A percentile compares a stretch with the other conserved stretches of the same genome.
Conservation (phyloP, 345 rosid genomes). For the Citrus maxima region DNA sequence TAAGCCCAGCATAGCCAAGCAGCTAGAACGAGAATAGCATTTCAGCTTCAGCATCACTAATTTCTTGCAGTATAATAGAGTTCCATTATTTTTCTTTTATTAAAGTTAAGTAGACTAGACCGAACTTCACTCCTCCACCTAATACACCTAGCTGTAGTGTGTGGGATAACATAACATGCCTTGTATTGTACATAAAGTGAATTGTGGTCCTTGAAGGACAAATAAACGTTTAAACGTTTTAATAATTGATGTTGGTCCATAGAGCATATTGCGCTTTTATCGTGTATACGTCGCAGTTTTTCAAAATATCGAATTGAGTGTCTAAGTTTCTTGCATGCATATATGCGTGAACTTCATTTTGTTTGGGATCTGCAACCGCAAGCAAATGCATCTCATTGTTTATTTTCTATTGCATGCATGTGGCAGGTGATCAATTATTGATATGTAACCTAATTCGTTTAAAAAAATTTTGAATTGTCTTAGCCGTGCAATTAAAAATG, state of each 20-base stretch:
- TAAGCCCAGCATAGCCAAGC: not conserved
- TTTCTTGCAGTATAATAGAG: not conserved
- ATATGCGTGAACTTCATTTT: too few species aligned
- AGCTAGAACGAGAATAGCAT: not conserved
- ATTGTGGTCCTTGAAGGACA: not conserved
- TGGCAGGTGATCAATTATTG: not conserved
- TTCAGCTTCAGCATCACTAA: not conserved
- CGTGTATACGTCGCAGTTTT: not conserved
- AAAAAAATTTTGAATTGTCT: too few species aligned
- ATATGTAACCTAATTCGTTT: not conserved
- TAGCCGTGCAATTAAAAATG: not conserved
- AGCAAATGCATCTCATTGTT: too few species aligned
- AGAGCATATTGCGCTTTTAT: not conserved
- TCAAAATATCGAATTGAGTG: too few species aligned
- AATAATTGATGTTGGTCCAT: not conserved
- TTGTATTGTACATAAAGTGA: not conserved
- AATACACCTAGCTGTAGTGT: not conserved
- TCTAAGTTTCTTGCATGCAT: not conserved
- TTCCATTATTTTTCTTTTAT: not conserved
- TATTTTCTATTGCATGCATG: not conserved
- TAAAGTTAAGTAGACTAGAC: not conserved
- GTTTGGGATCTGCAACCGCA: too few species aligned
- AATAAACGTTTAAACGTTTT: not conserved
- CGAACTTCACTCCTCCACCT: not conserved
- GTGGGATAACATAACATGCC: not conserved